Conservation (phyloP, 2,329 filamentous ascomycete genomes). For the Ascomycota sp. region DNA sequence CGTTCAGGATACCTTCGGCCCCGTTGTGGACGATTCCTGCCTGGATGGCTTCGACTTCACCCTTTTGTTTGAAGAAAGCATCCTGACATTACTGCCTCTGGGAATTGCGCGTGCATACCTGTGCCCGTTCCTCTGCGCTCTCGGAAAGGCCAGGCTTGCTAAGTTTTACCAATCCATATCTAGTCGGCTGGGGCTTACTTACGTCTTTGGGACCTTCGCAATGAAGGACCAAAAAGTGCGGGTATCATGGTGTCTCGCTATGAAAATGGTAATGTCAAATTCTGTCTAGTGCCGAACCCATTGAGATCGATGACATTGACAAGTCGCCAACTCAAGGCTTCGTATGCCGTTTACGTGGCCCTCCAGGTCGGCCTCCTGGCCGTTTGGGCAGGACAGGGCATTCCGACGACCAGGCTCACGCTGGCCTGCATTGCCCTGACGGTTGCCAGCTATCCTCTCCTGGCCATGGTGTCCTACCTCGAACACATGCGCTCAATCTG, state of each 20-base stretch:
- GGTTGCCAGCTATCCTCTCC: slow-evolving; percentile 3
- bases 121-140: too few species aligned
- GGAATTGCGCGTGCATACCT: slow-evolving; percentile 3
- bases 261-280: slow-evolving; percentile 3
- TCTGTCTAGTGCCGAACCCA: neutral
- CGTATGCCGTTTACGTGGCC: slow-evolving; percentile 2
- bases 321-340: neutral
- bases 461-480: slow-evolving; percentile 8
- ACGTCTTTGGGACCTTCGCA: slow-evolving; percentile 1
- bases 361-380: slow-evolving; percentile 5
- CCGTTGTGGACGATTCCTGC: slow-evolving; percentile 4
- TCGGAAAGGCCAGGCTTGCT: too few species aligned
- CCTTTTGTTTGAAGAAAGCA: slow-evolving; percentile 9
- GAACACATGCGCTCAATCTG: slow-evolving; percentile 12
- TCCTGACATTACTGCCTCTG: slow-evolving; percentile 7
- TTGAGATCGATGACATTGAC: neutral
- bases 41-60: slow-evolving; percentile 11
- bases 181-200: slow-evolving; percentile 2
- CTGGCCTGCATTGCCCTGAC: slow-evolving; percentile 3
- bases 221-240: slow-evolving; percentile 2
- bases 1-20: slow-evolving; percentile 4
- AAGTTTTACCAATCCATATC: too few species aligned
- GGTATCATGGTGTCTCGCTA: slow-evolving; percentile 3
- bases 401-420: slow-evolving; percentile 4
- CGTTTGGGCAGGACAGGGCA: slow-evolving; percentile 4